phyloP scores from a whole-genome alignment of 345 rosid genomes.

The Viola odorata region DNA sequence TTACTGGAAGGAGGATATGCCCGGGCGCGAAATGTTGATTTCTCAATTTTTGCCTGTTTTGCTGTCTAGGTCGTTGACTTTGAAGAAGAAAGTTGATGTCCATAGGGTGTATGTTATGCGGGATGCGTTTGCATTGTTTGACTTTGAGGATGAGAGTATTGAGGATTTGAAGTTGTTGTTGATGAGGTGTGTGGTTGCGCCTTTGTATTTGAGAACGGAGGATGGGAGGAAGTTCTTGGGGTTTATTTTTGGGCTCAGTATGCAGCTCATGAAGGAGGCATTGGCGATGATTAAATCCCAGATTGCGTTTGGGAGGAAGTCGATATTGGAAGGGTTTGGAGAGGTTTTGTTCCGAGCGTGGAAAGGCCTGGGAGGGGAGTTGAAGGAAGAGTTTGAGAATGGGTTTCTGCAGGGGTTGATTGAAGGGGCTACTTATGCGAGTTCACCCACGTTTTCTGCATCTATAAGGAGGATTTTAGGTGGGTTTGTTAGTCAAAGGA shows the following conservation, averaged over 20 bases:
- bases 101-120: constrained; percentile 67
- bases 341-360: constrained; percentile 72
- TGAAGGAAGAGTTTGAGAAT: constrained; percentile 63
- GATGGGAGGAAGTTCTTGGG: constrained; percentile 77
- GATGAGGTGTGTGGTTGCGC: constrained; percentile 73
- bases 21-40: constrained; percentile 54
- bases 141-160: constrained; percentile 83
- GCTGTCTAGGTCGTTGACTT: constrained; percentile 63
- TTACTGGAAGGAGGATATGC: constrained; percentile 69
- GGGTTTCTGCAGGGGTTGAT: constrained; percentile 66
- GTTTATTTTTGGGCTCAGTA: constrained; percentile 66
- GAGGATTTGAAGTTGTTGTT: constrained; percentile 71
- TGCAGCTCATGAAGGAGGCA: constrained; percentile 66
- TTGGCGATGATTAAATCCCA: constrained; percentile 82
- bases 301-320: constrained; percentile 79
- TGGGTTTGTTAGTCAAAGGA: constrained; percentile 63
- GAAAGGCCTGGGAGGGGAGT: constrained; percentile 54
- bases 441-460: constrained; percentile 46
- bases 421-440: constrained; percentile 67
- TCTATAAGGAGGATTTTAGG: constrained; percentile 79
- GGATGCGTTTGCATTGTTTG: constrained; percentile 67
- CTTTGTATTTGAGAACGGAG: constrained; percentile 67
- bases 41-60: constrained; percentile 77
- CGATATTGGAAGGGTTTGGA: constrained; percentile 84
- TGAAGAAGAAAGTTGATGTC: constrained; percentile 82